phyloP scores from a whole-genome alignment of 495 filamentous ascomycete species.

The Talaromyces thailandensis region DNA sequence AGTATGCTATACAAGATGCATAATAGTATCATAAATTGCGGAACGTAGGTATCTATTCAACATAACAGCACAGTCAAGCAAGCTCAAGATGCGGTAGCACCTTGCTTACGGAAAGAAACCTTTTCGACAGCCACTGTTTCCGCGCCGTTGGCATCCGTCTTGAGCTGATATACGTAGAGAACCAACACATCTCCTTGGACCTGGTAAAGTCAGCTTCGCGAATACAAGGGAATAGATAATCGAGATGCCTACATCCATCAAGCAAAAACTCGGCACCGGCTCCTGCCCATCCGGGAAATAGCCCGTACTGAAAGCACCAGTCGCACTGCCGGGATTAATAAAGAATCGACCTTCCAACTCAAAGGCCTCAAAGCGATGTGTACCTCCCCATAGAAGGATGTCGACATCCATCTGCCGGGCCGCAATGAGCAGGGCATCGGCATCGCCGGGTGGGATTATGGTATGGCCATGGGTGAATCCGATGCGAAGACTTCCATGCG shows the following conservation, averaged over 20 bases:
- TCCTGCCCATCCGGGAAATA: conserved; percentile 69
- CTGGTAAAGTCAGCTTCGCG: conserved; percentile 39
- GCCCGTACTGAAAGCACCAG: conserved; percentile 70
- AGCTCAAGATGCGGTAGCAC: conserved; percentile 24
- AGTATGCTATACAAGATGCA: background rate
- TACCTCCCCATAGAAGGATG: conserved; percentile 95
- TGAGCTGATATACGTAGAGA: conserved; percentile 93
- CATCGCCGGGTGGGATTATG: conserved; percentile 83
- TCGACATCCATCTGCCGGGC: conserved; percentile 95
- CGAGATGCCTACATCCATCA: conserved; percentile 88
- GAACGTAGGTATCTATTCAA: conserved; percentile 24
- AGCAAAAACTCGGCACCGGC: conserved; percentile 86
- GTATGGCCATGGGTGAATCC: conserved; percentile 97
- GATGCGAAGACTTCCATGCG: conserved; percentile 85
- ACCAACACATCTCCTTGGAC: conserved; percentile 97
- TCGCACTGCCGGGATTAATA: conserved; percentile 93
- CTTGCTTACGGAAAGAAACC: conserved; percentile 89
- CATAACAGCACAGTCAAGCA: conserved; percentile 6
- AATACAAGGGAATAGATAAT: too few relatives aligned
- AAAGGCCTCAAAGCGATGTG: conserved; percentile 94
- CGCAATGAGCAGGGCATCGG: conserved; percentile 84
- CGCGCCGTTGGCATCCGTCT: conserved; percentile 76
- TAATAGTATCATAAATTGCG: conserved; percentile 6
- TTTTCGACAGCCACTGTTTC: conserved; percentile 96
- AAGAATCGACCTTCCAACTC: conserved; percentile 99